phyloP scores from a whole-genome alignment of 805 yeast genomes.

The Sugiyamaella boreocaroliniensis region DNA sequence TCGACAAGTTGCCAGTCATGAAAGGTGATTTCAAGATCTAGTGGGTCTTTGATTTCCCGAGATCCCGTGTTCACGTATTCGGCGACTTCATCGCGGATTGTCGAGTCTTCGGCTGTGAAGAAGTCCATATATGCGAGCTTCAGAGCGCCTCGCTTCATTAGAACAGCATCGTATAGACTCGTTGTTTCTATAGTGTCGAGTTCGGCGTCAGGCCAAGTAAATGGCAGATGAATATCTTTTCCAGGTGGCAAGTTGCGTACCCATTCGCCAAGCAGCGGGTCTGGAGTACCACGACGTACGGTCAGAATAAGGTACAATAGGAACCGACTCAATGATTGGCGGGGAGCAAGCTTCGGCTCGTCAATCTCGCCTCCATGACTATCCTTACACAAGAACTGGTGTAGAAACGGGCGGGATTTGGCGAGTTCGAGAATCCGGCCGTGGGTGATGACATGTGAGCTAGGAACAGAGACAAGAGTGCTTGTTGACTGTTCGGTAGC shows the following conservation, averaged over 20 bases:
- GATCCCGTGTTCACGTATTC: conserved; percentile 11
- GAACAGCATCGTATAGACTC: conserved; percentile 23
- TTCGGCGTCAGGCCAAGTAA: conserved; percentile 23
- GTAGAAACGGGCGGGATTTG: conserved; percentile 4
- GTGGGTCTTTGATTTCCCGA: not conserved
- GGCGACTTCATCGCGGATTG: conserved; percentile 9
- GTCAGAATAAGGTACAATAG: conserved; percentile 15
- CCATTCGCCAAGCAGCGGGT: conserved; percentile 18
- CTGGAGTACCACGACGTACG: conserved; percentile 16
- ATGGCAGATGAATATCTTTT: conserved; percentile 27
- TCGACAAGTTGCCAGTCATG: conserved; percentile 30
- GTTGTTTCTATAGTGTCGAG: conserved; percentile 21
- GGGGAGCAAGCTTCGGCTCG: conserved; percentile 7
- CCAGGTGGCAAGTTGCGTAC: conserved; percentile 24
- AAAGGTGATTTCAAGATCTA: conserved; percentile 12
- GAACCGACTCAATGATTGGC: conserved; percentile 13
- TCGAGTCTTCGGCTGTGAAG: conserved; percentile 5
- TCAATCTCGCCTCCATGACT: conserved; percentile 6
- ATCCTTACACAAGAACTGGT: conserved; percentile 4
- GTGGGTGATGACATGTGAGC: conserved; percentile 10
- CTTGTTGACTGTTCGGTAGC: not conserved
- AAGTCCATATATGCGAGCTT: conserved; percentile 20
- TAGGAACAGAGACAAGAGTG: conserved; percentile 10
- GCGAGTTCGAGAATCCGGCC: conserved; percentile 6
- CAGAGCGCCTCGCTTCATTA: conserved; percentile 19